These are phyloP conservation scores for Paraleonurus japonicus DNA, from an alignment of 257 asterid species.

Conservation along the genomic window DNA sequence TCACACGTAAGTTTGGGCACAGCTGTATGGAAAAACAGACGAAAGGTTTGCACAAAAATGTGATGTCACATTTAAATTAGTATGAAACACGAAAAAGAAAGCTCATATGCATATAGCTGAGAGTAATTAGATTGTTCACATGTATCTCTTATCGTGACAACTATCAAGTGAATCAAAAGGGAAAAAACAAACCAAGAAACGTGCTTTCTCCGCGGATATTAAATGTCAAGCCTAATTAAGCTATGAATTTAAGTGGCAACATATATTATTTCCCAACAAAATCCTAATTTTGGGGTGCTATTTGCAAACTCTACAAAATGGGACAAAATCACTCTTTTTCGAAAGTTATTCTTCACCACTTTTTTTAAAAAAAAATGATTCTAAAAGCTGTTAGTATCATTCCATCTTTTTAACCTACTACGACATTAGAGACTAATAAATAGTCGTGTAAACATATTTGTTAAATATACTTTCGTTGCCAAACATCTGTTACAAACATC, in stretches of 20 bases:
- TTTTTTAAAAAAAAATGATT: no score
- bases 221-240: slow-evolving; percentile 29
- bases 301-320: no score
- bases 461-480: background rate
- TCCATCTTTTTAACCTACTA: background rate
- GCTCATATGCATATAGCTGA: slow-evolving; percentile 11
- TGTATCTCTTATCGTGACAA: slow-evolving; percentile 24
- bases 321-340: no score
- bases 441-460: background rate
- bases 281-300: background rate
- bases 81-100: slow-evolving; percentile 5
- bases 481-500: background rate
- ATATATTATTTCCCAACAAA: background rate
- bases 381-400: background rate
- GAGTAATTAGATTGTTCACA: slow-evolving; percentile 28
- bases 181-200: slow-evolving; percentile 23
- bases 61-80: slow-evolving; percentile 10
- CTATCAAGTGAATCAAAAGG: slow-evolving; percentile 15
- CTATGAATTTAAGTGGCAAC: slow-evolving; percentile 22
- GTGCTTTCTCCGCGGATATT: slow-evolving; percentile 25
- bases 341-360: no score
- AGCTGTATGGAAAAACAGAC: slow-evolving; percentile 12
- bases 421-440: background rate
- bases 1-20: background rate
- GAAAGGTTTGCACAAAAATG: slow-evolving; percentile 16